phyloP scores from a whole-genome alignment of 2,329 filamentous ascomycete genomes.

The Colletotrichum sp. region DNA sequence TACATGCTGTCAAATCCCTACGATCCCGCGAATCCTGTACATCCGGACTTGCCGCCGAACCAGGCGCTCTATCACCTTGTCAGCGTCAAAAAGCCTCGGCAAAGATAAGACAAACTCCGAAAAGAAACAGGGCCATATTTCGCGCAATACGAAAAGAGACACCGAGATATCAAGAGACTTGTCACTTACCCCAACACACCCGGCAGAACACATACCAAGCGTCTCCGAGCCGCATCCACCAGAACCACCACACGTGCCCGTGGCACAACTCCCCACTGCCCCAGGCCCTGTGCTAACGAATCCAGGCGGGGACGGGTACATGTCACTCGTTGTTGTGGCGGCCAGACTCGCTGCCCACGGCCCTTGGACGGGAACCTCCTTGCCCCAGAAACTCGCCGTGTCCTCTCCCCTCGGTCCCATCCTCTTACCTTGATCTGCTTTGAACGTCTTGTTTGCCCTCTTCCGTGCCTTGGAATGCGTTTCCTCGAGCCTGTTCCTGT shows the following conservation, averaged over 20 bases:
- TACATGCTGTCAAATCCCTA: neutral
- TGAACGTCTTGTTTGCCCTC: slow-evolving; percentile 8
- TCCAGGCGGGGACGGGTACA: slow-evolving; percentile 21
- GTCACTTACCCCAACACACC: slow-evolving; percentile 18
- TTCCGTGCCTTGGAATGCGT: slow-evolving; percentile 15
- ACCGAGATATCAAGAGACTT: neutral
- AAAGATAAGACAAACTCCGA: neutral
- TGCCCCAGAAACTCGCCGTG: slow-evolving; percentile 15
- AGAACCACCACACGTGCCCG: slow-evolving; percentile 16
- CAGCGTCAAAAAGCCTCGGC: neutral
- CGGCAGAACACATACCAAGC: slow-evolving; percentile 15
- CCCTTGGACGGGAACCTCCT: neutral
- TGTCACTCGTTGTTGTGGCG: slow-evolving; percentile 3
- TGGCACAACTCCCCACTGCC: slow-evolving; percentile 14
- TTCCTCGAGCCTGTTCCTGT: slow-evolving; percentile 12
- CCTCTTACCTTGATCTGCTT: neutral
- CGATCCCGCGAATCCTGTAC: neutral
- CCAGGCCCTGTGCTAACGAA: slow-evolving; percentile 3
- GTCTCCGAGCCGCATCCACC: slow-evolving; percentile 16
- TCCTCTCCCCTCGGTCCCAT: slow-evolving; percentile 23
- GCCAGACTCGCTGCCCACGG: slow-evolving; percentile 14
- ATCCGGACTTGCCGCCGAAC: slow-evolving; percentile 16
- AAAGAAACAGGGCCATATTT: neutral
- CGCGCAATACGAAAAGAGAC: neutral
- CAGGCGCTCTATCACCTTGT: neutral